phyloP scores from a whole-genome alignment of 768 basidiomycete species.

The Tricholoma sp. region DNA sequence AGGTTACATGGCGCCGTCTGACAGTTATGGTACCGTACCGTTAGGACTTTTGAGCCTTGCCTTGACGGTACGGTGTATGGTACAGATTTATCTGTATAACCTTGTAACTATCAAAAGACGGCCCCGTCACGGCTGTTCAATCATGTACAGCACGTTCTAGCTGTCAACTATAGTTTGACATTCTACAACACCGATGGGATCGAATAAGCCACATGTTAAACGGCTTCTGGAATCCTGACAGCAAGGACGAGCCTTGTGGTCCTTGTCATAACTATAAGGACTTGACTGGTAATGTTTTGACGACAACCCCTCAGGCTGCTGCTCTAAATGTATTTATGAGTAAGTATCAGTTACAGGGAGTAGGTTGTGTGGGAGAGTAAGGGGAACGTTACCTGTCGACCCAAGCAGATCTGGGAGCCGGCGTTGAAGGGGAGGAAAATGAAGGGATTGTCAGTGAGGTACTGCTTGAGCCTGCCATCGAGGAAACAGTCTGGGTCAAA shows the following conservation, averaged over 20 bases:
- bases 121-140: too few relatives aligned
- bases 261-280: not conserved
- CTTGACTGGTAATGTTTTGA: not conserved
- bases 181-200: not conserved
- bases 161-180: not conserved
- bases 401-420: conserved; percentile 54
- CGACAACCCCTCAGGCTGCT: not conserved
- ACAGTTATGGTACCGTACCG: too few relatives aligned
- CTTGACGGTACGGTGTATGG: too few relatives aligned
- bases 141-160: too few relatives aligned
- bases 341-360: too few relatives aligned
- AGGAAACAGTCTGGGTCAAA: conserved; percentile 74
- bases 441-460: conserved; percentile 58
- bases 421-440: conserved; percentile 69
- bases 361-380: too few relatives aligned
- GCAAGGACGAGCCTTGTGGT: too few relatives aligned
- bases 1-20: too few relatives aligned
- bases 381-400: conserved; percentile 60
- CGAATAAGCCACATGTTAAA: not conserved
- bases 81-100: too few relatives aligned
- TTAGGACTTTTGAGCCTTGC: too few relatives aligned
- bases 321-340: not conserved
- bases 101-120: too few relatives aligned
- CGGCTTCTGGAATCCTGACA: not conserved
- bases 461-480: conserved; percentile 56